Base-by-base conservation (phyloP, 768 basidiomycete genomes). In the Leccinum subgranulosum region DNA sequence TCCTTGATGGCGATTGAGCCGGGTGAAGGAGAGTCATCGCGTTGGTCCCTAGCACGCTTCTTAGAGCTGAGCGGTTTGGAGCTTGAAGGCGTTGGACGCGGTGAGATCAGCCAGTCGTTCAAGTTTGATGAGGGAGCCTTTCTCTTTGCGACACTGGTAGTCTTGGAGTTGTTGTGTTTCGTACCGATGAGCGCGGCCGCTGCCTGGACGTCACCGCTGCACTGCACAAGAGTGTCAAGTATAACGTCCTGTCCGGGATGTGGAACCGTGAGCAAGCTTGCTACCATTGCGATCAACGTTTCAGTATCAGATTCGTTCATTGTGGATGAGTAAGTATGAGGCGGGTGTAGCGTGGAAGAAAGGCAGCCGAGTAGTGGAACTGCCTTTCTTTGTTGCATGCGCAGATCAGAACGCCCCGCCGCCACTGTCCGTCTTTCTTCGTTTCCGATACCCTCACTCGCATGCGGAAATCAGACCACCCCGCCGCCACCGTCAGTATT, bases 251-350 rank as follows among this genome's bases (percentile, higher is more conserved):
- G 76, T 31, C 74, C 69, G 4, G 75, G 70, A 14, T 61, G 59
- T 53, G 68, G 68, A 25, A 53, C 54, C 50, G 64, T 56, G 15
- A 90, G 69, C 14, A 88, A 73, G 66, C 87, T 90, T 15, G 76
- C 73, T n/a, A 90, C 81, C 56, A 89, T 73, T 10, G 83, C 87
- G 45, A 92, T 74, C 33, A 90, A 76, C 7, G 76, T 82, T 29
- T 92, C 90, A 0, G 87, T 92, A 71, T 89, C 87, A 9, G 39
- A 49, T 29, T 61, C 66, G 7, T 53, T 61, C 71, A 74, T 74
- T 21, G 46, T 41, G 45, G 29, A n/a, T 12, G 41, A n/a, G 47
- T 27, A 27, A 4, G 25, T 25, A 3, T 54, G 17, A 45, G 25
- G n/a, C 15, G 33, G 19, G 19, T 27, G 31, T 28, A 33, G 33